Percentiles rank a stretch among this genome's conserved stretches.
Evolutionary conservation across 495 filamentous ascomycete genomes (phyloP).

Genomic region (Hypoxylon fuscum): DNA sequence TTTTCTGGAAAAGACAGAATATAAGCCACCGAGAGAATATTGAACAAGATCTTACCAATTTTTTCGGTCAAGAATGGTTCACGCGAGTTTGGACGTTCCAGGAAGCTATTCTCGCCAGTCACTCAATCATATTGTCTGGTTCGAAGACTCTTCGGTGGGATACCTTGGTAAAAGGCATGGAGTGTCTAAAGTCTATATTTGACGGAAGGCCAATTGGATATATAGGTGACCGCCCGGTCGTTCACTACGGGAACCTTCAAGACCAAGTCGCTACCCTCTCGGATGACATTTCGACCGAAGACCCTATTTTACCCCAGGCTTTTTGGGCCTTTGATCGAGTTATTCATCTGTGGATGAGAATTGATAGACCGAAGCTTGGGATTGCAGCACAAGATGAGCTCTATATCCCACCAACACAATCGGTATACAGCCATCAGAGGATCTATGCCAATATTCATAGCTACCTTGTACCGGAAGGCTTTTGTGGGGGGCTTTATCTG

Average conservation of each 20-base stretch:
- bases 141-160: neutral
- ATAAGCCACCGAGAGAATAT: no score
- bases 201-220: no score
- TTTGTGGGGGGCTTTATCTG: no score
- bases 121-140: neutral
- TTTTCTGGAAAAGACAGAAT: no score
- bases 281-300: neutral
- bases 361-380: neutral
- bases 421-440: no score
- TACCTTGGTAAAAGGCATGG: neutral
- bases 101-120: neutral
- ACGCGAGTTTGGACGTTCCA: slow-evolving; percentile 18
- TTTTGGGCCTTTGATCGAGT: neutral
- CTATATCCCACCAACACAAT: no score
- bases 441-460: no score
- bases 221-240: no score
- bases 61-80: slow-evolving; percentile 9
- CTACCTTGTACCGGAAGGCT: no score
- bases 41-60: neutral
- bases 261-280: neutral
- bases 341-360: neutral
- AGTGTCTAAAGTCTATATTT: no score
- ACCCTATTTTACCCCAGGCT: no score
- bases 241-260: neutral
- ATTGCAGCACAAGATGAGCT: no score